Conservation (phyloP, 208 protist species). For the Crithidia bombi region DNA sequence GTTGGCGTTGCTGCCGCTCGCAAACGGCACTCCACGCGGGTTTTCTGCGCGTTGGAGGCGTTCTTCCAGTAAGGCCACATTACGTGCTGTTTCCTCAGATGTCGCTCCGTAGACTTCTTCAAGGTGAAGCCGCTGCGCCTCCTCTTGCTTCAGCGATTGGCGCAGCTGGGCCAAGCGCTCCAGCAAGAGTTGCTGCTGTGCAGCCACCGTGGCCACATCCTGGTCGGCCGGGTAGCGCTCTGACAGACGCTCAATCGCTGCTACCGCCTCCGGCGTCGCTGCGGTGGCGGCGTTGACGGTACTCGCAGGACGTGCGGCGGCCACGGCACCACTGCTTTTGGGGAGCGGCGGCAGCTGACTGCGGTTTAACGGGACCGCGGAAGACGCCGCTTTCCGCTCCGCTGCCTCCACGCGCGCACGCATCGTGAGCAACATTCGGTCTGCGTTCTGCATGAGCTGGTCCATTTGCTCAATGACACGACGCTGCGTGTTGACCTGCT, state of each 20-base stretch:
- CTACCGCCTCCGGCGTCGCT: conserved; percentile 15
- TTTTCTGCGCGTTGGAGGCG: conserved; percentile 40
- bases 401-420: conserved; percentile 37
- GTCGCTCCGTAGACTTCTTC: conserved; percentile 55
- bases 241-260: conserved; percentile 14
- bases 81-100: conserved; percentile 35
- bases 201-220: conserved; percentile 27
- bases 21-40: conserved; percentile 19
- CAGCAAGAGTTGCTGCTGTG: conserved; percentile 27
- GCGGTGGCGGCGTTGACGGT: background rate
- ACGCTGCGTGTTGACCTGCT: conserved; percentile 33
- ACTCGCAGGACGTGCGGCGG: background rate
- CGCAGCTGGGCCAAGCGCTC: conserved; percentile 36
- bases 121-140: conserved; percentile 49
- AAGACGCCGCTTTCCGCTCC: conserved; percentile 9
- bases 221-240: conserved; percentile 28
- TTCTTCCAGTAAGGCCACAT: conserved; percentile 53
- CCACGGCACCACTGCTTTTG: background rate
- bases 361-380: background rate
- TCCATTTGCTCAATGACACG: conserved; percentile 45
- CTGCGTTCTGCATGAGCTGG: conserved; percentile 45
- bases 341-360: conserved; percentile 22
- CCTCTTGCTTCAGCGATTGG: conserved; percentile 42
- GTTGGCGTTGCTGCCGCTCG: background rate
- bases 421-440: conserved; percentile 43